Evolutionary conservation across 768 basidiomycete genomes (phyloP).

Genomic region (Lactarius tabidus): DNA sequence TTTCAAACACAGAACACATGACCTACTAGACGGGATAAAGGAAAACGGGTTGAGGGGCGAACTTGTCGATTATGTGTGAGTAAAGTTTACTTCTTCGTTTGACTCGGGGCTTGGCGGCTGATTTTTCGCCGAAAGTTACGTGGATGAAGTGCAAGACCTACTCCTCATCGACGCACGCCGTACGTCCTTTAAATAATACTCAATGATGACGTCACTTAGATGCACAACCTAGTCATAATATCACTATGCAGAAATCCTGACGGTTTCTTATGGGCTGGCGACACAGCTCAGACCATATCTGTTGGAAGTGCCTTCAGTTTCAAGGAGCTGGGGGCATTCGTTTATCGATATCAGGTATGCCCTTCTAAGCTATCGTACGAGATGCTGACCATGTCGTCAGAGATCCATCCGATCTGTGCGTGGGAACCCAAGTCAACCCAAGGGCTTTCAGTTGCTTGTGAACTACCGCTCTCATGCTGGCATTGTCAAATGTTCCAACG

Average conservation of each 20-base stretch:
- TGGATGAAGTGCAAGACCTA: constrained; percentile 74
- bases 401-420: constrained; percentile 8
- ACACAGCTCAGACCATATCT: constrained; percentile 76
- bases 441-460: constrained; percentile 52
- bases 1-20: constrained; percentile 43
- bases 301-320: constrained; percentile 70
- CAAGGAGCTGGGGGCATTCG: constrained; percentile 63
- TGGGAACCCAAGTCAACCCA: constrained; percentile 29
- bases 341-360: constrained; percentile 57
- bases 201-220: not conserved
- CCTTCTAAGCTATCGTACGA: no score
- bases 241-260: constrained; percentile 58
- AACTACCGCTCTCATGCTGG: constrained; percentile 74
- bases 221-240: constrained; percentile 48
- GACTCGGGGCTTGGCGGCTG: not conserved
- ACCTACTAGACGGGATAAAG: constrained; percentile 39
- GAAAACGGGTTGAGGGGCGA: constrained; percentile 35
- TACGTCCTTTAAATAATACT: constrained; percentile 32
- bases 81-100: not conserved
- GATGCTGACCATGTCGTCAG: not conserved
- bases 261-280: constrained; percentile 75
- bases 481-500: constrained; percentile 68
- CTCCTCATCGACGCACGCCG: constrained; percentile 59
- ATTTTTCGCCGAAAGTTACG: constrained; percentile 42
- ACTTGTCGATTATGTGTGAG: constrained; percentile 55